phyloP scores from a whole-genome alignment of 2,329 filamentous ascomycete genomes.

The Dichotomopilus funicola region DNA sequence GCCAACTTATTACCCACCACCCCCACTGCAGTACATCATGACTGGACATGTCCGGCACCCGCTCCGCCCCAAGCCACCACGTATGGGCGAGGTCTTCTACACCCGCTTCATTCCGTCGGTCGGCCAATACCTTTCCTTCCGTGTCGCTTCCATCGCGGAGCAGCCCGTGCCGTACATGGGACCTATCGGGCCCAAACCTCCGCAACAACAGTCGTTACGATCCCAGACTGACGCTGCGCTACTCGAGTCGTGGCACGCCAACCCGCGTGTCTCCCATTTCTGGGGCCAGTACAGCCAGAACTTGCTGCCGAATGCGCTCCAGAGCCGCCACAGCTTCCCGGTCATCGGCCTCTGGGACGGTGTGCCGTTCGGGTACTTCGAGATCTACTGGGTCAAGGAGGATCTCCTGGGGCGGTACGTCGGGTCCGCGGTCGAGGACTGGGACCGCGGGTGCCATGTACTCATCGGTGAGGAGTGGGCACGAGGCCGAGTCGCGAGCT shows the following conservation, averaged over 20 bases:
- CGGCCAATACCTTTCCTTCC: conserved; percentile 80
- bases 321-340: conserved; percentile 72
- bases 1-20: conserved; percentile 83
- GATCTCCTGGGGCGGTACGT: conserved; percentile 68
- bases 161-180: conserved; percentile 60
- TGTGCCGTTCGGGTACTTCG: conserved; percentile 93
- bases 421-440: conserved; percentile 57
- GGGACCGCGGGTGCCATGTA: conserved; percentile 82
- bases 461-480: conserved; percentile 91
- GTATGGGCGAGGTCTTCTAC: conserved; percentile 89
- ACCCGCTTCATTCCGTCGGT: conserved; percentile 77
- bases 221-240: conserved; percentile 50
- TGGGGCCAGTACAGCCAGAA: conserved; percentile 66
- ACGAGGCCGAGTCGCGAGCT: conserved; percentile 70
- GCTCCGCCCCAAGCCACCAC: conserved; percentile 76
- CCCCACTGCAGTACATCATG: conserved; percentile 72
- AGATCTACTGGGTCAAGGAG: conserved; percentile 98
- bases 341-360: conserved; percentile 92
- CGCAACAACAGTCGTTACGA: conserved; percentile 35
- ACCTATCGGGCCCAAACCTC: conserved; percentile 40
- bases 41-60: conserved; percentile 79
- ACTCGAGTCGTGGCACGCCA: conserved; percentile 82
- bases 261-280: conserved; percentile 73
- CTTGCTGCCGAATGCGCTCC: conserved; percentile 62
- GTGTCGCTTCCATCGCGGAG: conserved; percentile 66